A percentile compares a stretch with the other conserved stretches of the same genome.
phyloP scores from a whole-genome alignment of 2,329 filamentous ascomycete species.

The Sporothrix schenckii region DNA sequence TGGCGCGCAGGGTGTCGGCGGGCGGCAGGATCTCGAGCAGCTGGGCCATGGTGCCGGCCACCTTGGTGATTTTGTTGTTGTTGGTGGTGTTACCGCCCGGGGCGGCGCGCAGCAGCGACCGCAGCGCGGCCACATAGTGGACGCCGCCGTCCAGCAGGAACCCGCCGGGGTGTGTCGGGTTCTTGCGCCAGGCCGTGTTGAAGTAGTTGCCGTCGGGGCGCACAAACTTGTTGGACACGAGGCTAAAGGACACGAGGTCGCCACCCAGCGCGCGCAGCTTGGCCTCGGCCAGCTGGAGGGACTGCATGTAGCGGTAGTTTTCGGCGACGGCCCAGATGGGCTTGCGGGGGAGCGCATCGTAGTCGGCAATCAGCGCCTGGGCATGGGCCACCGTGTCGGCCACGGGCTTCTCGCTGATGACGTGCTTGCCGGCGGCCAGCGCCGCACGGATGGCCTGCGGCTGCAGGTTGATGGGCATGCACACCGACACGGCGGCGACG shows the following conservation, averaged over 20 bases:
- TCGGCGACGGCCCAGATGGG: conserved; percentile 67
- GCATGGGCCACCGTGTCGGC: conserved; percentile 54
- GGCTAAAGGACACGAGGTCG: conserved; percentile 44
- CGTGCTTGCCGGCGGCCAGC: conserved; percentile 68
- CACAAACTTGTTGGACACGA: conserved; percentile 51
- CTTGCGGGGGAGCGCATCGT: conserved; percentile 39
- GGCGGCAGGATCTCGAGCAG: conserved; percentile 62
- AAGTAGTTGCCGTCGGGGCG: conserved; percentile 51
- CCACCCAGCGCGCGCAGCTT: conserved; percentile 39
- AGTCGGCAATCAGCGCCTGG: conserved; percentile 40
- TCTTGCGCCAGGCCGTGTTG: conserved; percentile 63
- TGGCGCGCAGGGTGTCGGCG: conserved; percentile 67
- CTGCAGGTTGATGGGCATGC: conserved; percentile 65
- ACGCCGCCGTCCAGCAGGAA: conserved; percentile 78
- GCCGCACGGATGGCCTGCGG: conserved; percentile 61
- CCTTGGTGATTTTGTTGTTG: conserved; percentile 47
- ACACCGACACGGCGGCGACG: conserved; percentile 59
- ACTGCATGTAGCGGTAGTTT: conserved; percentile 63
- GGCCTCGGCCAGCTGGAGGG: conserved; percentile 37
- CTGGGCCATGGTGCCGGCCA: conserved; percentile 60
- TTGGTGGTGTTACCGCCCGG: not conserved
- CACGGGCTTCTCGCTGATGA: conserved; percentile 70
- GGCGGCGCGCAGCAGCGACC: conserved; percentile 57
- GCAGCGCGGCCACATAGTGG: conserved; percentile 67
- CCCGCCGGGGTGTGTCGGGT: conserved; percentile 71